Conservation (phyloP, 306 rosid species). For the Sphenostylis stenocarpa region DNA sequence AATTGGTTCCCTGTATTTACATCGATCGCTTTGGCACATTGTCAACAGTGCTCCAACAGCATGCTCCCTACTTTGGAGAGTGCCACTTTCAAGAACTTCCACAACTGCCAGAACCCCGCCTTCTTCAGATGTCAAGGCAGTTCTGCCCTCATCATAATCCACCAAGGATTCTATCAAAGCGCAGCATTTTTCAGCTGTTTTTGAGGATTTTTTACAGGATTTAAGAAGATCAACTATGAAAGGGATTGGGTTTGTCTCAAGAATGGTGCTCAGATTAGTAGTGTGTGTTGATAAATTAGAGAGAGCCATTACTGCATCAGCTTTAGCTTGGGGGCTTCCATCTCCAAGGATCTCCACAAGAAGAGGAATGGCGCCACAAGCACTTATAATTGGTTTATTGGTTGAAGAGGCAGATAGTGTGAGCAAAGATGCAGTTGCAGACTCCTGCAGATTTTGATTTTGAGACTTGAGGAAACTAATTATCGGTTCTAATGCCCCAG, state of each 20-base stretch:
- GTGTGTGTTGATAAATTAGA: conserved; percentile 83
- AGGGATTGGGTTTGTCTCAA: conserved; percentile 67
- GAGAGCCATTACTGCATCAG: conserved; percentile 95
- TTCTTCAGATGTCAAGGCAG: conserved; percentile 74
- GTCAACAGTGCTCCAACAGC: conserved; percentile 84
- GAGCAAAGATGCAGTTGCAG: conserved; percentile 84
- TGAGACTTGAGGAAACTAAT: conserved; percentile 71
- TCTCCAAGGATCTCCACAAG: conserved; percentile 73
- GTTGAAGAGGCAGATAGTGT: conserved; percentile 84
- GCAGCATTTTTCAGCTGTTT: conserved; percentile 89
- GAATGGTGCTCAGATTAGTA: conserved; percentile 56
- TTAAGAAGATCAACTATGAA: conserved; percentile 61
- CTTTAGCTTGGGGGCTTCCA: conserved; percentile 83
- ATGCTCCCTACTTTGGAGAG: conserved; percentile 81
- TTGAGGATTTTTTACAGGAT: conserved; percentile 79
- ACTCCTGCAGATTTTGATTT: conserved; percentile 64
- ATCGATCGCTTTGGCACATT: conserved; percentile 83
- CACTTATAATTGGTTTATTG: conserved; percentile 80
- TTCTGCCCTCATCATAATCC: conserved; percentile 73
- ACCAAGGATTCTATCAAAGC: conserved; percentile 78
- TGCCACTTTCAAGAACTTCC: conserved; percentile 89
- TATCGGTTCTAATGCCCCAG: conserved; percentile 87
- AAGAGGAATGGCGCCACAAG: conserved; percentile 84
- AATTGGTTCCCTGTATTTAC: conserved; percentile 85
- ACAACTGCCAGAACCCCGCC: conserved; percentile 94